Evolutionary conservation across 306 rosid species (phyloP).

Genomic region (Acacia crassicarpa): DNA sequence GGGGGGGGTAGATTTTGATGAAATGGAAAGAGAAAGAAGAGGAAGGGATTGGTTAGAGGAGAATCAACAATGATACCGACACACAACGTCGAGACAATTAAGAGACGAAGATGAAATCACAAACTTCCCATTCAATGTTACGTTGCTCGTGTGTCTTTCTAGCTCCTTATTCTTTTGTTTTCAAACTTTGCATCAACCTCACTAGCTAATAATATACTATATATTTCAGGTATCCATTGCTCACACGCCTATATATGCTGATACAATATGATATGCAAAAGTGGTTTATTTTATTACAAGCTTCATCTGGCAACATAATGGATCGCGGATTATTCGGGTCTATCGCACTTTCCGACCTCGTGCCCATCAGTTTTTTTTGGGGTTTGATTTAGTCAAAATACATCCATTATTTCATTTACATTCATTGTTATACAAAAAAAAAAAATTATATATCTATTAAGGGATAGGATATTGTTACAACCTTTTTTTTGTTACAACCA

Average conservation of each 20-base stretch:
- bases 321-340: not conserved
- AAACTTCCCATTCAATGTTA: not conserved
- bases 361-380: not conserved
- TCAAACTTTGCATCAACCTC: not conserved
- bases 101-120: conserved; percentile 19
- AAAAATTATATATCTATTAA: no score
- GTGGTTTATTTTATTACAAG: no score
- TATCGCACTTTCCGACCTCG: not conserved
- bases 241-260: not conserved
- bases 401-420: not conserved
- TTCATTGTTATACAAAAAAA: no score
- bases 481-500: no score
- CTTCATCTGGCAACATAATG: not conserved
- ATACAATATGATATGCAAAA: no score
- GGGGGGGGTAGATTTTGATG: not conserved
- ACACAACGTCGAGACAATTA: conserved; percentile 31
- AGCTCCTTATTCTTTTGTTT: not conserved
- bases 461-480: no score
- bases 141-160: not conserved
- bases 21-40: not conserved
- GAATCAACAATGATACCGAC: conserved; percentile 39
- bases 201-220: not conserved
- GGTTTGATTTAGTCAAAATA: not conserved
- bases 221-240: not conserved
- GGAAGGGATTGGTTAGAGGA: conserved; percentile 24